Evolutionary conservation across 371 early-diverging fungal genomes (phyloP).

Genomic region (Apophysomyces variabilis): DNA sequence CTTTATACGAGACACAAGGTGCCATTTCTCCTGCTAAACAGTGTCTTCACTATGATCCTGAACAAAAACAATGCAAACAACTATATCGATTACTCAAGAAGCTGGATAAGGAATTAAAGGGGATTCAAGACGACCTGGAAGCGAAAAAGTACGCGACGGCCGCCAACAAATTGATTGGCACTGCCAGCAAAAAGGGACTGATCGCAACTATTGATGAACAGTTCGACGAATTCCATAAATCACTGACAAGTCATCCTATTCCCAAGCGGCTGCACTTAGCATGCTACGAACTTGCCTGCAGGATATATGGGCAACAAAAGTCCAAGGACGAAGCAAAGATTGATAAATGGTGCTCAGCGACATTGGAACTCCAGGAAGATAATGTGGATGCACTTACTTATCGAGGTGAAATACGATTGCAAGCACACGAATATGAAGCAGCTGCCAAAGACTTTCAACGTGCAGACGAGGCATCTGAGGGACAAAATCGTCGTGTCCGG

Average conservation of each 20-base stretch:
- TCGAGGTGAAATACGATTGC: slow-evolving; percentile 72
- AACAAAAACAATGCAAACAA: slow-evolving; percentile 83
- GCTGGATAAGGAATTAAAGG: slow-evolving; percentile 74
- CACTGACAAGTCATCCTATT: slow-evolving; percentile 42
- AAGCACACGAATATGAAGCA: slow-evolving; percentile 75
- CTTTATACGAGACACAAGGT: slow-evolving; percentile 68
- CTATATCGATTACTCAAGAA: slow-evolving; percentile 75
- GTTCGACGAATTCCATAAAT: slow-evolving; percentile 34
- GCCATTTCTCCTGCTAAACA: slow-evolving; percentile 78
- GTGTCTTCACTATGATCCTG: slow-evolving; percentile 90
- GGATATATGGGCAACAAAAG: slow-evolving; percentile 61
- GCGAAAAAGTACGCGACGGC: slow-evolving; percentile 70
- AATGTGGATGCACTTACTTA: slow-evolving; percentile 72
- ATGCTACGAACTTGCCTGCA: slow-evolving; percentile 65
- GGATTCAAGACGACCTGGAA: slow-evolving; percentile 58
- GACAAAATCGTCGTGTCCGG: slow-evolving; percentile 61
- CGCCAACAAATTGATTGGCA: slow-evolving; percentile 64
- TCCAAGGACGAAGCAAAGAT: slow-evolving; percentile 47
- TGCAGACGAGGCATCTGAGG: slow-evolving; percentile 68
- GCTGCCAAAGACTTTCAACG: slow-evolving; percentile 72
- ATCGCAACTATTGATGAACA: slow-evolving; percentile 56
- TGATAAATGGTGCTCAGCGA: slow-evolving; percentile 63
- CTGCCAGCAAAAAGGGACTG: slow-evolving; percentile 48
- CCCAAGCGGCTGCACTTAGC: slow-evolving; percentile 60
- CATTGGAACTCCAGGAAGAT: slow-evolving; percentile 62